phyloP scores from a whole-genome alignment of 2,329 filamentous ascomycete genomes.

The Ceratocystis harringtonii region DNA sequence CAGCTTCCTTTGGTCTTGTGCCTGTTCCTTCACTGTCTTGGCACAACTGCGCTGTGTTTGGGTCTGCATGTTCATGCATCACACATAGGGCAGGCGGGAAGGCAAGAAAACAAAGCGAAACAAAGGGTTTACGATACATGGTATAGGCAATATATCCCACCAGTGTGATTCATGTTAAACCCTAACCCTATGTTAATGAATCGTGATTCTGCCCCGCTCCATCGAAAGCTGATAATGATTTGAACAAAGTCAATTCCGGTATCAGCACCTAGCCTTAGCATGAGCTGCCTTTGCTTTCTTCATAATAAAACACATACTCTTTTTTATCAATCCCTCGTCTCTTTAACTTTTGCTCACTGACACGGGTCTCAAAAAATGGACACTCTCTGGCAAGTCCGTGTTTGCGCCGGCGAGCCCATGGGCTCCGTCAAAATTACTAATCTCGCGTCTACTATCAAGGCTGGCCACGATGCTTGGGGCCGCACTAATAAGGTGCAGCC shows the following conservation, averaged over 20 bases:
- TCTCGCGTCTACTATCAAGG: slow-evolving; percentile 40
- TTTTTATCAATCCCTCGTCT: not conserved
- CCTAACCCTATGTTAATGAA: not conserved
- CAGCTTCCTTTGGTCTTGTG: not conserved
- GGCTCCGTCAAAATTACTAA: slow-evolving; percentile 46
- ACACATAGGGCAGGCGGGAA: too few species aligned
- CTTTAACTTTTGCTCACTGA: too few species aligned
- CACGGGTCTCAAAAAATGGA: not conserved
- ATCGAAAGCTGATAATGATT: too few species aligned
- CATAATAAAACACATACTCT: too few species aligned
- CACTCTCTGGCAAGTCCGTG: slow-evolving; percentile 26
- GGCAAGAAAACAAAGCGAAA: not conserved
- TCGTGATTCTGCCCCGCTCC: not conserved
- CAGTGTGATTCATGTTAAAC: not conserved
- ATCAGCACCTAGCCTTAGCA: too few species aligned
- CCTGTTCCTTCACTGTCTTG: not conserved
- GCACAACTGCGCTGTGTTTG: not conserved
- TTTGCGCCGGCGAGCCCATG: slow-evolving; percentile 30
- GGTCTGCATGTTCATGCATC: not conserved
- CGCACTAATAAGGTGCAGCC: slow-evolving; percentile 45
- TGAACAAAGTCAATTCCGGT: too few species aligned
- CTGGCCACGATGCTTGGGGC: slow-evolving; percentile 55
- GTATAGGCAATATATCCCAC: not conserved
- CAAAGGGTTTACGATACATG: not conserved
- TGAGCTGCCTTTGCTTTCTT: too few species aligned